A percentile compares a stretch with the other conserved stretches of the same genome.
Conservation (phyloP, 176 grass and related monocot species). For the Puya raimondii region DNA sequence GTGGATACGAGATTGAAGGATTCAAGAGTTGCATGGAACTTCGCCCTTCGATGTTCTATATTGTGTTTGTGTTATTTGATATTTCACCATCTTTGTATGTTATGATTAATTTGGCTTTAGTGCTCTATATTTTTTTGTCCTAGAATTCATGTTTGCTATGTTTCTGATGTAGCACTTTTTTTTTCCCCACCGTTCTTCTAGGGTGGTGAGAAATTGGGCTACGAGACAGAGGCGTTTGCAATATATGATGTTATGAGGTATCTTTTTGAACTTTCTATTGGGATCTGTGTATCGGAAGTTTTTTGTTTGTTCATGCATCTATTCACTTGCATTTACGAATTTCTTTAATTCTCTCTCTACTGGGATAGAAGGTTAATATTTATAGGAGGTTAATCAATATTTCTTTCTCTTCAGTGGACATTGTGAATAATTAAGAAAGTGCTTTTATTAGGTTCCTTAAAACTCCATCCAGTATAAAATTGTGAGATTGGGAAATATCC, state of each 20-base stretch:
- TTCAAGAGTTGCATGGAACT: background rate
- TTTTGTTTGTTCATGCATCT: background rate
- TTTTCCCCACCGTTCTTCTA: constrained; percentile 17
- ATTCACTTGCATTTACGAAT: background rate
- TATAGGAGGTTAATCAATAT: background rate
- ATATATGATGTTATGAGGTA: constrained; percentile 94
- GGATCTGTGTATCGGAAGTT: constrained; percentile 1
- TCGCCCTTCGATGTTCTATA: background rate
- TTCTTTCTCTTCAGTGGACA: too few relatives aligned
- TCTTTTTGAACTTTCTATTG: constrained; percentile 6
- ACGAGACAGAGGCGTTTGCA: constrained; percentile 90
- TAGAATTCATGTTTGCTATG: constrained; percentile 18
- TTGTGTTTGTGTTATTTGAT: background rate
- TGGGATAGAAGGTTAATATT: background rate
- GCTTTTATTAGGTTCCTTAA: too few relatives aligned
- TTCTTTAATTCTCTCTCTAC: background rate
- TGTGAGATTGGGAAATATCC: too few relatives aligned
- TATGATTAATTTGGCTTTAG: background rate
- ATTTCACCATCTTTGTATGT: background rate
- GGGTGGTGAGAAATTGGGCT: constrained; percentile 87
- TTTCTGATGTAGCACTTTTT: background rate
- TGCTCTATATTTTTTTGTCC: constrained; percentile 2
- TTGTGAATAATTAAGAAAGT: too few relatives aligned
- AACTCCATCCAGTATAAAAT: too few relatives aligned
- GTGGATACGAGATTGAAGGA: background rate